Base-by-base conservation (phyloP, 139 green algal species). In the Haematococcus sp. region DNA sequence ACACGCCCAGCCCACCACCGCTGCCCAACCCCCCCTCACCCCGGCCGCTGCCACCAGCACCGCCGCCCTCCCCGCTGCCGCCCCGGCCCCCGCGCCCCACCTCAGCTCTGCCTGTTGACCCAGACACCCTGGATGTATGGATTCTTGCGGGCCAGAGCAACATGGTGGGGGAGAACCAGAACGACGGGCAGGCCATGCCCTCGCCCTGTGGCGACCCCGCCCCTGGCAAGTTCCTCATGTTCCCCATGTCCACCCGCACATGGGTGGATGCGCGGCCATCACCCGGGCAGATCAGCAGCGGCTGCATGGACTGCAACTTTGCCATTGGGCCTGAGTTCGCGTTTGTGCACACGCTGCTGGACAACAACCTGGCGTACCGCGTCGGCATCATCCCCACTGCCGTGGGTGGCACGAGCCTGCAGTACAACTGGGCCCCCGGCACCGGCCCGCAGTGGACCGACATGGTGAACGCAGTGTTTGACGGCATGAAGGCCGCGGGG, bases 371-470 rank as follows among this genome's bases (percentile, higher is more conserved):
- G 22, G 19, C 31, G 22, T 35, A 68, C 31, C 30, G 31, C 31
- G 19, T 68, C 31, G 60, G 60, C 22, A n/a, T 68, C n/a, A 68
- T 68, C 30, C 60, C 60, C 16, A 68, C 60, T 13, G 60, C 60
- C 40, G 60, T 68, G 7, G 60, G 60, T 13, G 60, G 60, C 11
- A 68, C 60, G 17, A 44, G 31, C 31, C 30, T 68, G 7, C 22
- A 22, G 23, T 60, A 27, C 60, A 25, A n/a, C 30, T 68, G 60
- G 60, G 23, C 17, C 5, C n/a, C 60, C 7, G 22, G 22, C 27
- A 28, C 16, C 7, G 60, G 60, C 16, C 30, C 60, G 4, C 31
- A 68, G 27, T 68, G 60, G 60, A 4, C 13, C 7, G 31, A 68
- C 30, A 68, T 68, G 60, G 60, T 68, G 5, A 68, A 23, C 22